Percentiles rank a stretch among this genome's conserved stretches.
Conservation (phyloP, 2,329 filamentous ascomycete species). For the Paecilomyces fulvus region DNA sequence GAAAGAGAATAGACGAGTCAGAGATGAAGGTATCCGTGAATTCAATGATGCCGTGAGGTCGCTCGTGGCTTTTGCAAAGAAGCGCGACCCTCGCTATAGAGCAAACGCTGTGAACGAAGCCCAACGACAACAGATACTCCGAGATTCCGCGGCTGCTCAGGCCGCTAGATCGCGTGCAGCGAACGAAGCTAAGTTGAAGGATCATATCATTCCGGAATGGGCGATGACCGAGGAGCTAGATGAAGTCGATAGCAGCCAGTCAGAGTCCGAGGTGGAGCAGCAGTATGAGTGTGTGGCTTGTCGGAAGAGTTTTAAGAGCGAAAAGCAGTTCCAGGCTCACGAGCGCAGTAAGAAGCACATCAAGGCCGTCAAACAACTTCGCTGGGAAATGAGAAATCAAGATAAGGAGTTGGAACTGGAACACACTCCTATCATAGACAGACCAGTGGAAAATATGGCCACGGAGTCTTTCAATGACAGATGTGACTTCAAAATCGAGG, state of each 20-base stretch:
- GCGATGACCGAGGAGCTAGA: slow-evolving; percentile 51
- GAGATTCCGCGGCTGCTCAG: slow-evolving; percentile 73
- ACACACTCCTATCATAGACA: neutral
- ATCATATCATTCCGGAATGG: slow-evolving; percentile 64
- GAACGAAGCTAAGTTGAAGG: slow-evolving; percentile 65
- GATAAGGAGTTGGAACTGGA: slow-evolving; percentile 44
- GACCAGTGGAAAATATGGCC: neutral
- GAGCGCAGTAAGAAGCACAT: slow-evolving; percentile 95
- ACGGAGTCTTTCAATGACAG: neutral
- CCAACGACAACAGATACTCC: slow-evolving; percentile 68
- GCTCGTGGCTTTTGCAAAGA: slow-evolving; percentile 79
- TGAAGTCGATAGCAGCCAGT: slow-evolving; percentile 40
- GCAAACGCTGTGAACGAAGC: slow-evolving; percentile 68
- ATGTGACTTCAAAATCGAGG: neutral
- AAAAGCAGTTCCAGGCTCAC: slow-evolving; percentile 83
- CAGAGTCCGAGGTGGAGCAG: slow-evolving; percentile 44
- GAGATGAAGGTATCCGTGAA: slow-evolving; percentile 74
- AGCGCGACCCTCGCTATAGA: slow-evolving; percentile 79
- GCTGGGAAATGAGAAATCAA: slow-evolving; percentile 74
- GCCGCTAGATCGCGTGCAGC: slow-evolving; percentile 74
- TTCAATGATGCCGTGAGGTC: slow-evolving; percentile 90
- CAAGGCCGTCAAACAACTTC: slow-evolving; percentile 74
- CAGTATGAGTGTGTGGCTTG: slow-evolving; percentile 57
- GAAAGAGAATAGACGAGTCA: slow-evolving; percentile 80
- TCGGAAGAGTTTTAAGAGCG: slow-evolving; percentile 69